Base-by-base conservation (phyloP, 1,284 basidiomycete genomes). In the Cutaneotrichosporon sp. region DNA sequence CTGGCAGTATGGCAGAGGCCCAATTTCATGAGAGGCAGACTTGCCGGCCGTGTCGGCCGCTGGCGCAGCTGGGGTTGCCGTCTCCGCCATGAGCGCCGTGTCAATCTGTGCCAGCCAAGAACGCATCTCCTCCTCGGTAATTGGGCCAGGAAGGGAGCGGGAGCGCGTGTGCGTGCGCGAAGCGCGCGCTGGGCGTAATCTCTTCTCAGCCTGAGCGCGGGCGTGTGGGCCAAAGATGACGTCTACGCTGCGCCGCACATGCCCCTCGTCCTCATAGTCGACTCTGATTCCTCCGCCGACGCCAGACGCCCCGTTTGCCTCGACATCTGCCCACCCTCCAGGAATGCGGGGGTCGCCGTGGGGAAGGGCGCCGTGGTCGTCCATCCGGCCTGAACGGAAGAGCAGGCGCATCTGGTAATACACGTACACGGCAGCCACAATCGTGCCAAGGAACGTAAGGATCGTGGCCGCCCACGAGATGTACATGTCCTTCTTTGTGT, bases 331-430 rank as follows among this genome's bases (percentile, higher is more conserved):
- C 59, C 46, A 46, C 19, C 24, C 34, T 6, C 37, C 19, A 19
- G 32, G 44, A 48, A 25, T 25, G 44, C 19, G 55, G 34, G 49
- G 47, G 32, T 56, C 56, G 22, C 37, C 41, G 37, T 56, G 39
- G 1, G 62, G 59, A 11, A 62, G 51, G 26, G n/a, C n/a, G n/a
- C n/a, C n/a, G n/a, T 37, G 42, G 17, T 46, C 32, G 14, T 47
- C 51, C 33, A 51, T 48, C 8, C 61, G 57, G n/a, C 42, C 42
- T 5, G 26, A 31, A n/a, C 60, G 59, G 62, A 71, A 63, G 24
- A 70, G 62, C 19, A 73, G 48, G 22, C 71, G 61, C 68, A 73
- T 69, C 52, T 73, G 71, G 52, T 71, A 71, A 43, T 70, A 73
- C 53, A 73, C 65, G 55, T 71, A 73, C 25, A 68, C 50, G n/a